These are phyloP conservation scores for Usnea hakonensis DNA, from an alignment of 495 filamentous ascomycete genomes.

Conservation along the genomic window DNA sequence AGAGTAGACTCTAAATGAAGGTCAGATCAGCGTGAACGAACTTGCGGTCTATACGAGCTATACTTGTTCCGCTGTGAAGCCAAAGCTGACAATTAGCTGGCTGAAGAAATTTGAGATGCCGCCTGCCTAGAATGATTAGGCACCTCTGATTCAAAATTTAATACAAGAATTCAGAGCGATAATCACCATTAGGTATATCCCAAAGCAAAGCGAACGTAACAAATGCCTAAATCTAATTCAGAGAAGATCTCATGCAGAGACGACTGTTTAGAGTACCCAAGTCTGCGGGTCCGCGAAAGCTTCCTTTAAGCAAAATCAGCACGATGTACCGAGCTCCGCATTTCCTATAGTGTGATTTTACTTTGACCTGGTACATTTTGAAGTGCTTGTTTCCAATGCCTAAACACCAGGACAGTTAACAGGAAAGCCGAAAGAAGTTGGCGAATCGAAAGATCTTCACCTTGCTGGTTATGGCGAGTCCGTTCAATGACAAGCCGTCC, in stretches of 20 bases:
- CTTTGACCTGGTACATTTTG: conserved; percentile 45
- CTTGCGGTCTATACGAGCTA: too few relatives aligned
- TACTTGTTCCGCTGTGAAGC: conserved; percentile 45
- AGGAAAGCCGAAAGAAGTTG: conserved; percentile 36
- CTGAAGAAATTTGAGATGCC: conserved; percentile 67
- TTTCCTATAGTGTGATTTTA: too few relatives aligned
- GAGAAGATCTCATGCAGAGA: too few relatives aligned
- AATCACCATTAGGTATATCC: conserved; percentile 51
- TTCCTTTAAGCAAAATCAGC: conserved; percentile 37
- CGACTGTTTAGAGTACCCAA: too few relatives aligned
- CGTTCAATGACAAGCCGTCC: conserved; percentile 52
- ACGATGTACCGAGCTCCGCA: too few relatives aligned
- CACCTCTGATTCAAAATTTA: too few relatives aligned
- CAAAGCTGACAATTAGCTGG: conserved; percentile 50
- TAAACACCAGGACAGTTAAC: too few relatives aligned
- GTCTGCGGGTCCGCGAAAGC: conserved; percentile 44
- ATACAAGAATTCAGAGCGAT: too few relatives aligned
- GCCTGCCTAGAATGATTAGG: conserved; percentile 18
- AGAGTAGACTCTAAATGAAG: conserved; percentile 42
- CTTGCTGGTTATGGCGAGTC: conserved; percentile 57
- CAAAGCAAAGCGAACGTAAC: conserved; percentile 53
- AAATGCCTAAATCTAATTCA: conserved; percentile 53
- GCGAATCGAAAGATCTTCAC: conserved; percentile 54
- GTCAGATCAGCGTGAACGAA: too few relatives aligned
- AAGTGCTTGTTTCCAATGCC: conserved; percentile 62